A percentile compares a stretch with the other conserved stretches of the same genome.
Conservation (phyloP, 768 basidiomycete species). For the Lactarius sp. region DNA sequence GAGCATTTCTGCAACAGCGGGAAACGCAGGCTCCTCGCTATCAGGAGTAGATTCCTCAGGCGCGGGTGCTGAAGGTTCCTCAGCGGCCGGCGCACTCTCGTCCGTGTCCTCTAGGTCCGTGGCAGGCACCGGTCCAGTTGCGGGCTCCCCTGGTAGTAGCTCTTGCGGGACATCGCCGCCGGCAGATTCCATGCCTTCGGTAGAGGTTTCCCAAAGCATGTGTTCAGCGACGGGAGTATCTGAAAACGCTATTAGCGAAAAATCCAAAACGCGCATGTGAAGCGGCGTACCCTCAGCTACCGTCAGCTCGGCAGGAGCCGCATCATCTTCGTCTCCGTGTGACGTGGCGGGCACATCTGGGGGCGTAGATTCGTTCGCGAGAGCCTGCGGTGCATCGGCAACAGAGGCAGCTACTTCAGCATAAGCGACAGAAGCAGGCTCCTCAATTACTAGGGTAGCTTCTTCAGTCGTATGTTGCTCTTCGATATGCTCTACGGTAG, state of each 20-base stretch:
- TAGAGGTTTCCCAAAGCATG: background rate
- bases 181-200: background rate
- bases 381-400: background rate
- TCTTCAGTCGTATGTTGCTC: background rate
- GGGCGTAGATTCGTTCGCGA: background rate
- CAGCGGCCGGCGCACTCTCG: background rate
- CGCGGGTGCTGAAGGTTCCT: background rate
- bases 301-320: background rate
- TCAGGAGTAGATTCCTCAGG: background rate
- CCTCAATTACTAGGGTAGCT: background rate
- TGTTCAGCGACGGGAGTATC: background rate
- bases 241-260: slow-evolving; percentile 3
- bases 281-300: slow-evolving; percentile 8
- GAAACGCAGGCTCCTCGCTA: background rate
- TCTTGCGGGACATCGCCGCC: background rate
- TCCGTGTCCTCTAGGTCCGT: background rate
- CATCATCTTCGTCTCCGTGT: background rate
- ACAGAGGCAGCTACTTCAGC: background rate
- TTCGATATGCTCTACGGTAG: background rate
- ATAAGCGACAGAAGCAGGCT: background rate
- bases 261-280: background rate
- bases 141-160: background rate
- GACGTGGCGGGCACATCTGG: background rate
- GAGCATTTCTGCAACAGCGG: background rate
- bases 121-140: background rate